phyloP scores from a whole-genome alignment of 768 basidiomycete genomes.

The Galerina marginata region DNA sequence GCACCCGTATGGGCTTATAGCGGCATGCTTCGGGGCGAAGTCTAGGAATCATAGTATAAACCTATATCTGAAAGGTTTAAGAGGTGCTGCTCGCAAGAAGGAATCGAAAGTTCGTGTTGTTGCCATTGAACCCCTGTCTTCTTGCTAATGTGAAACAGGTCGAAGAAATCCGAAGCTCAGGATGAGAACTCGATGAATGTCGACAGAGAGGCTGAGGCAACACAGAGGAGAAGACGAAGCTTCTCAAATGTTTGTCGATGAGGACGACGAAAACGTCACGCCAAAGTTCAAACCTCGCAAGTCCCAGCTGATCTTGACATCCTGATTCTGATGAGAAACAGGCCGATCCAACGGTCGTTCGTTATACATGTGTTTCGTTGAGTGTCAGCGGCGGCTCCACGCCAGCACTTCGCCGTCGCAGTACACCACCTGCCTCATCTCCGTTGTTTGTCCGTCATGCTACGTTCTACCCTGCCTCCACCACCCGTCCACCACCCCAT shows the following conservation, averaged over 20 bases:
- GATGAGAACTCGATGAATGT: conserved; percentile 61
- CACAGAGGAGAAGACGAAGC: conserved; percentile 38
- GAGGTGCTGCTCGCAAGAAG: conserved; percentile 35
- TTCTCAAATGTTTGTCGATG: conserved; percentile 46
- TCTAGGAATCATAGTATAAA: conserved; percentile 81
- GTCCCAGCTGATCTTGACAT: conserved; percentile 74
- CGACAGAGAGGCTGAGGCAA: conserved; percentile 47
- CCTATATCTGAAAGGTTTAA: conserved; percentile 66
- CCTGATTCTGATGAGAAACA: conserved; percentile 45
- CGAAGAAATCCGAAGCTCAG: conserved; percentile 30
- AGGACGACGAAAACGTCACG: conserved; percentile 38
- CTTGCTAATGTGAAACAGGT: conserved; percentile 23
- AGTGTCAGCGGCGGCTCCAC: conserved; percentile 86
- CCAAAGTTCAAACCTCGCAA: conserved; percentile 61
- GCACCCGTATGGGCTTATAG: conserved; percentile 90
- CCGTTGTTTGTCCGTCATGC: too few relatives aligned
- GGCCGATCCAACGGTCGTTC: conserved; percentile 87
- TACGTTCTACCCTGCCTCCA: too few relatives aligned
- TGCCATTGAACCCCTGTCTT: neutral
- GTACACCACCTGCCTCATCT: too few relatives aligned
- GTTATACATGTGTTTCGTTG: conserved; percentile 94
- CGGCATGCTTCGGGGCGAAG: conserved; percentile 70
- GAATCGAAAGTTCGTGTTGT: conserved; percentile 36
- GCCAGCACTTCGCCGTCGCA: too few relatives aligned
- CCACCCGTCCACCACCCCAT: too few relatives aligned